Conservation (phyloP, 2,329 filamentous ascomycete genomes). For the Neonectria sp. region DNA sequence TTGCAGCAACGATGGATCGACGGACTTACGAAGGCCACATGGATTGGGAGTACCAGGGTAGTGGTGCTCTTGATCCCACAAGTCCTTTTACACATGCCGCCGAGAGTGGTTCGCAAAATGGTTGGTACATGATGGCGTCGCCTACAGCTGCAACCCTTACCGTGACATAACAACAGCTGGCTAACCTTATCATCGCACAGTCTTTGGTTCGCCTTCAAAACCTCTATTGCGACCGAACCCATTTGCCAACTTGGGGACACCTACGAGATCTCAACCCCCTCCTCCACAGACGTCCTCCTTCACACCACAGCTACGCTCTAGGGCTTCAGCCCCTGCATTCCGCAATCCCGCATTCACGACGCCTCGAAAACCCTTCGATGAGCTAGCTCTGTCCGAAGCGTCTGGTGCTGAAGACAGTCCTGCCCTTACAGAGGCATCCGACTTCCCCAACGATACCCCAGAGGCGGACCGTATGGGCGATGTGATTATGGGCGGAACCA, state of each 20-base stretch:
- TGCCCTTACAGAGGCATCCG: constrained; percentile 70
- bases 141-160: not conserved
- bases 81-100: constrained; percentile 73
- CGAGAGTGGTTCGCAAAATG: constrained; percentile 56
- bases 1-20: constrained; percentile 61
- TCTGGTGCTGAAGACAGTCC: constrained; percentile 74
- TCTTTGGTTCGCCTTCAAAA: constrained; percentile 58
- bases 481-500: constrained; percentile 58
- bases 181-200: constrained; percentile 45
- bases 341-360: constrained; percentile 77
- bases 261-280: constrained; percentile 57
- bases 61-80: constrained; percentile 71
- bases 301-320: constrained; percentile 59
- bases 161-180: constrained; percentile 16
- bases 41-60: constrained; percentile 76
- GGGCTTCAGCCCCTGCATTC: constrained; percentile 66
- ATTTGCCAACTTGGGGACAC: constrained; percentile 56
- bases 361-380: constrained; percentile 71
- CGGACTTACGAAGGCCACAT: constrained; percentile 74
- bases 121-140: constrained; percentile 52
- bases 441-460: constrained; percentile 66
- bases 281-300: constrained; percentile 63
- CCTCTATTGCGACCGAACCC: constrained; percentile 51
- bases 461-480: constrained; percentile 64
- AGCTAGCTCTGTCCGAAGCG: constrained; percentile 67